Evolutionary conservation across 2,329 filamentous ascomycete genomes (phyloP), one percentile per base, ranked within the genome.

Genomic region (Paraconiothyrium sp.): DNA sequence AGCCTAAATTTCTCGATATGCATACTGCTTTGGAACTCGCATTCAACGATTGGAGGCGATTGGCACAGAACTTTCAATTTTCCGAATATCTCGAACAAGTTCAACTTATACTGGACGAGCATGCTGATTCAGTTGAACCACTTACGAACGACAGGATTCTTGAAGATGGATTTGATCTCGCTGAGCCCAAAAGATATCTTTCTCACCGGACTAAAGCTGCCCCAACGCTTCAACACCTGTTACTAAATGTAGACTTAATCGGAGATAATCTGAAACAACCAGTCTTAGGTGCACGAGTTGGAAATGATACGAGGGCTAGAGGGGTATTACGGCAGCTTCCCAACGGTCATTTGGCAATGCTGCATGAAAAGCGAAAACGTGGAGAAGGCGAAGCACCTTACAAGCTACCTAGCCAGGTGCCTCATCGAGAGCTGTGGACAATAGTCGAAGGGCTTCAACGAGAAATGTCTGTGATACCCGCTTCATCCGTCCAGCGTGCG

Each of bases 31-130:
- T 86, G 1, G 65, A 75, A 0, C 66, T 70, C 0, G 69, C 88
- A 14, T 63, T 67, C 0, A 78, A 78, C 0, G 82, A 86, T 54
- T 88, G 85, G 85, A 63, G 72, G 4, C 79, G 82, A 0, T 66
- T 86, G 0, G 81, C 77, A n/a, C 76, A 80, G 5, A 88, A 88
- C 48, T 62, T 78, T 10, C 77, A 84, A 32, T 75, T 88, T 0
- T 80, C 76, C 0, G 46, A 70, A 0, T 83, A 87, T 64, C 61
- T 87, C 0, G 58, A 75, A 10, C 47, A 78, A 30, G 79, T 85
- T 0, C 84, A 88, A 56, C 6, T 49, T 0, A 65, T 84, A 9
- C 61, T 69, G n/a, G 37, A 59, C 41, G 34, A 27, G 41, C 59
- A 58, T 20, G 24, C 10, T 10, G 32, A 13, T 32, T n/a, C 43